Percentiles rank a stretch among this genome's conserved stretches.
Conservation (phyloP, 2,329 filamentous ascomycete species). For the Diaporthe velutina region DNA sequence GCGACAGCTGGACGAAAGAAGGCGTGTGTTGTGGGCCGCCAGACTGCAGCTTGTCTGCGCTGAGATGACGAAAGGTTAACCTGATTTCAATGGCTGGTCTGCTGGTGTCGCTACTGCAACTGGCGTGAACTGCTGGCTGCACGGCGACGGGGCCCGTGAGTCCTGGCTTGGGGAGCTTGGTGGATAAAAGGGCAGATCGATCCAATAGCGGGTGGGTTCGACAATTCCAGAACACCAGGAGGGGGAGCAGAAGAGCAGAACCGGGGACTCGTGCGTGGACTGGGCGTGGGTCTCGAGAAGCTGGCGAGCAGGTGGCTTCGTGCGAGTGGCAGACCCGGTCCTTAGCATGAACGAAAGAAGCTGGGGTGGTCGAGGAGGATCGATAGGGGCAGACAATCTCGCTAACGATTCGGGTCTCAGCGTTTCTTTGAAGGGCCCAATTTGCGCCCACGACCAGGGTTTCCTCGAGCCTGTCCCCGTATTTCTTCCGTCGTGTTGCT, state of each 20-base stretch:
- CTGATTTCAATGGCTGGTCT: slow-evolving; percentile 23
- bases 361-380: slow-evolving; percentile 47
- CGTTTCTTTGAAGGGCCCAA: slow-evolving; percentile 46
- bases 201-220: slow-evolving; percentile 29
- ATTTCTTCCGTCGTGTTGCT: slow-evolving; percentile 35
- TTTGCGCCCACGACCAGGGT: slow-evolving; percentile 46
- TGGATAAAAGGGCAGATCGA: slow-evolving; percentile 30
- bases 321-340: slow-evolving; percentile 43
- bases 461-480: slow-evolving; percentile 32
- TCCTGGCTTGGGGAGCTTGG: slow-evolving; percentile 20
- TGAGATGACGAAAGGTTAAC: slow-evolving; percentile 28
- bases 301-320: slow-evolving; percentile 30
- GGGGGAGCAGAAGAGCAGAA: slow-evolving; percentile 18
- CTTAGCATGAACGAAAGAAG: slow-evolving; percentile 52
- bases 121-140: slow-evolving; percentile 27
- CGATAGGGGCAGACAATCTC: slow-evolving; percentile 55
- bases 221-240: slow-evolving; percentile 22
- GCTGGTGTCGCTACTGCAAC: slow-evolving; percentile 27
- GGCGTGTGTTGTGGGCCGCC: slow-evolving; percentile 20
- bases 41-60: slow-evolving; percentile 22
- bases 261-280: slow-evolving; percentile 32
- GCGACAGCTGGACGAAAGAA: slow-evolving; percentile 24
- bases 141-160: slow-evolving; percentile 29
- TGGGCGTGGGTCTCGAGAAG: slow-evolving; percentile 30
- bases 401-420: slow-evolving; percentile 52